phyloP scores from a whole-genome alignment of 257 asterid species.

The Coffea canephora region DNA sequence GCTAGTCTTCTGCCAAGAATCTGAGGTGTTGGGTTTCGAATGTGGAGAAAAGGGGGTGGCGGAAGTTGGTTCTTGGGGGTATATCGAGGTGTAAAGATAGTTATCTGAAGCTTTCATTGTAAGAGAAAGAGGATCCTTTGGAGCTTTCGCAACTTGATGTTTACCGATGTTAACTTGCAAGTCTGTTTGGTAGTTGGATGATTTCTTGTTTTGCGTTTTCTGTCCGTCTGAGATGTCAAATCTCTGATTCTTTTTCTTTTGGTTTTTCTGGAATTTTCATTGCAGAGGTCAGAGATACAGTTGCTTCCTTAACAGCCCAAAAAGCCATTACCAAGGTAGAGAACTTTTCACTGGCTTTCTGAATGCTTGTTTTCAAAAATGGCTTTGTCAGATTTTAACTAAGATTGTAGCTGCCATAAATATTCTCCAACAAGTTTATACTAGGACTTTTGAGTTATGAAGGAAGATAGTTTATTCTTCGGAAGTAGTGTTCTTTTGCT shows the following conservation, averaged over 20 bases:
- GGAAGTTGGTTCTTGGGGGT: not conserved
- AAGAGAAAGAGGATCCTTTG: not conserved
- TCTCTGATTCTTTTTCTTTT: not conserved
- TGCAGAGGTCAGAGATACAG: slow-evolving; percentile 63
- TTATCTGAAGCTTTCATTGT: not conserved
- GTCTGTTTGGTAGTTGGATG: not conserved
- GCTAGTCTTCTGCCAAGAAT: no score
- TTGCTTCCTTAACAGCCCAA: slow-evolving; percentile 32
- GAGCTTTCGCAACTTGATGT: not conserved
- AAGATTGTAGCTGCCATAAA: not conserved
- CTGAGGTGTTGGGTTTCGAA: not conserved
- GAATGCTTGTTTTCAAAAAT: not conserved
- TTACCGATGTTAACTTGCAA: no score
- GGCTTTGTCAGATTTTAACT: not conserved
- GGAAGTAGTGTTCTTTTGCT: not conserved
- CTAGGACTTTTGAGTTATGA: not conserved
- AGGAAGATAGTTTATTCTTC: no score
- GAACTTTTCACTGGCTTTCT: slow-evolving; percentile 4
- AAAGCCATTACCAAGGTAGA: slow-evolving; percentile 63
- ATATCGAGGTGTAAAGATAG: not conserved
- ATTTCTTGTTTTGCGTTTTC: not conserved
- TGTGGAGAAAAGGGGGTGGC: not conserved
- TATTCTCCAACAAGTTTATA: not conserved
- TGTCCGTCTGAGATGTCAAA: not conserved
- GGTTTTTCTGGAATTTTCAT: not conserved